A percentile compares a stretch with the other conserved stretches of the same genome.
Evolutionary conservation across 2,329 filamentous ascomycete genomes (phyloP).

Genomic region (Fusarium albosuccineum): DNA sequence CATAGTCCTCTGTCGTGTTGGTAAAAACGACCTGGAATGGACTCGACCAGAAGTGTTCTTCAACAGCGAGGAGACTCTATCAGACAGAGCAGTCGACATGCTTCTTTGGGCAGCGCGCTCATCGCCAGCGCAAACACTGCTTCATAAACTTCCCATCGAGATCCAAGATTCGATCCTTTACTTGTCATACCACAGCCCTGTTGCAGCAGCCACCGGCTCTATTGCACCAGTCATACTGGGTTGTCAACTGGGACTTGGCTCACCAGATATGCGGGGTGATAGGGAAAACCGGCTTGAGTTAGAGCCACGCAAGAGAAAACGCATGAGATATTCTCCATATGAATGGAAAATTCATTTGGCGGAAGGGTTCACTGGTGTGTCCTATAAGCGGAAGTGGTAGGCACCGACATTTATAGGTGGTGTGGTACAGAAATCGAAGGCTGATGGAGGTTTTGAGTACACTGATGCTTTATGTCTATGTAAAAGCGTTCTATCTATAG

Average conservation of each 20-base stretch:
- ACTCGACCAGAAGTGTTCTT: slow-evolving; percentile 12
- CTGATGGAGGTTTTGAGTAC: too few species aligned
- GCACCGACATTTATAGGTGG: background rate
- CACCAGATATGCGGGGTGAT: background rate
- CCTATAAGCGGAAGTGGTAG: background rate
- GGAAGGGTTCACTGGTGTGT: slow-evolving; percentile 11
- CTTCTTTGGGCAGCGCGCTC: slow-evolving; percentile 4
- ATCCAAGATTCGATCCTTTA: slow-evolving; percentile 4
- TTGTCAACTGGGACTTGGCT: slow-evolving; percentile 9
- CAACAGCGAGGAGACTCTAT: background rate
- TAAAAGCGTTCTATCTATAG: too few species aligned
- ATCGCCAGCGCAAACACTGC: background rate
- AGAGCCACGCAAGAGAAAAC: slow-evolving; percentile 5
- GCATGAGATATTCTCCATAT: background rate
- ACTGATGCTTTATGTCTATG: background rate
- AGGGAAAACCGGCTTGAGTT: background rate
- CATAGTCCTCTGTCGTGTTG: slow-evolving; percentile 6
- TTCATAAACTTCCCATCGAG: background rate
- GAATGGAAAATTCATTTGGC: slow-evolving; percentile 1
- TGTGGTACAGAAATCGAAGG: background rate
- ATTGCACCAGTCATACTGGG: background rate
- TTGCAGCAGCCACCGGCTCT: background rate
- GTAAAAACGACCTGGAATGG: background rate
- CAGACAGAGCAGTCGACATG: slow-evolving; percentile 7
- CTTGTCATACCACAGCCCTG: background rate